Evolutionary conservation across 148 eudicot species (phyloP).

Genomic region (Amaranthus palmeri): DNA sequence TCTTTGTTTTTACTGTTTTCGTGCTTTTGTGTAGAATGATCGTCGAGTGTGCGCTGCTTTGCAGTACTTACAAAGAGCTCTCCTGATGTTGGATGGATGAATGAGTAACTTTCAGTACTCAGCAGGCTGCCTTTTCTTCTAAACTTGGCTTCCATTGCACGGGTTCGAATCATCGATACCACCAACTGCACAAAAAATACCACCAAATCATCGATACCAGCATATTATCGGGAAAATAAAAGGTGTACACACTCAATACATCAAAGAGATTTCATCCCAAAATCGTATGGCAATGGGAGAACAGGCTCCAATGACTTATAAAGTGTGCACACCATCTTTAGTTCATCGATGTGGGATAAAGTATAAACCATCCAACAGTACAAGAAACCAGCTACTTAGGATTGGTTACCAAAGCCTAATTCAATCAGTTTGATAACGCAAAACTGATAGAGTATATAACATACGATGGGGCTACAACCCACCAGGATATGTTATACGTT

Average conservation of each 20-base stretch:
- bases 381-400: no score
- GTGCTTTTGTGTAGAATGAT: conserved; percentile 1
- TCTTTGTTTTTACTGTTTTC: conserved; percentile 25
- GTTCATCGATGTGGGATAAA: no score
- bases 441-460: neutral
- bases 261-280: no score
- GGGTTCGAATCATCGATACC: conserved; percentile 49
- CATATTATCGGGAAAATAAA: no score
- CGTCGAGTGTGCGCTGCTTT: neutral
- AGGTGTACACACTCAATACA: no score
- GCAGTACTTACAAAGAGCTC: conserved; percentile 28
- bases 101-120: conserved; percentile 31
- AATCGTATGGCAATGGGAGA: no score
- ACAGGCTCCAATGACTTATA: no score
- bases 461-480: neutral
- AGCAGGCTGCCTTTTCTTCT: conserved; percentile 35
- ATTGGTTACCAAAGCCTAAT: no score
- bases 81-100: conserved; percentile 40
- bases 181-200: conserved; percentile 38
- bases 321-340: no score
- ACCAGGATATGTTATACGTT: no score
- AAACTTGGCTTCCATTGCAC: conserved; percentile 65
- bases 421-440: neutral
- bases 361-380: no score
- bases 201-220: neutral